phyloP scores from a whole-genome alignment of 345 rosid species.

The Camelina hispida region DNA sequence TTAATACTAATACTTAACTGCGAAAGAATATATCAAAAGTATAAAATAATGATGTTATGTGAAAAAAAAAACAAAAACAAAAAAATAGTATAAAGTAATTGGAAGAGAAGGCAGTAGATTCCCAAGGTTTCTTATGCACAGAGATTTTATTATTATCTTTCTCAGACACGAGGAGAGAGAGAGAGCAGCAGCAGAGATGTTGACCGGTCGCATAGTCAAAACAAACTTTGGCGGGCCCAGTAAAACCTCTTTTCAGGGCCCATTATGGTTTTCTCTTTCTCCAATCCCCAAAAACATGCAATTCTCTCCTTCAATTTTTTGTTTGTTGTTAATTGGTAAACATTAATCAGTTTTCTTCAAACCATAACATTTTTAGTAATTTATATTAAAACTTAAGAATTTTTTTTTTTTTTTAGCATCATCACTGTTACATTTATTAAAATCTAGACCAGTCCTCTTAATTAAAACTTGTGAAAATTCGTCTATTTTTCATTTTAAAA shows the following conservation, averaged over 20 bases:
- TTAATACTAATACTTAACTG: constrained; percentile 8
- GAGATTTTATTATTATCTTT: constrained; percentile 8
- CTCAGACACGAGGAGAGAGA: constrained; percentile 31
- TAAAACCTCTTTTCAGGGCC: constrained; percentile 36
- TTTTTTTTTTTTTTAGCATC: too few relatives aligned
- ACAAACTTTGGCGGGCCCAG: constrained; percentile 43
- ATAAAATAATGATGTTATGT: background rate
- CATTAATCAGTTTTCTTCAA: too few relatives aligned
- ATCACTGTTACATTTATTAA: too few relatives aligned
- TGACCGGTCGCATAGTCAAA: constrained; percentile 51
- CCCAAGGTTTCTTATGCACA: constrained; percentile 50
- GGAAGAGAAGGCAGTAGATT: constrained; percentile 35
- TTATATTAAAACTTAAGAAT: too few relatives aligned
- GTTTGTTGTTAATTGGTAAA: background rate
- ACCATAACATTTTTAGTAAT: too few relatives aligned
- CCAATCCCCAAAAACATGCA: constrained; percentile 42
- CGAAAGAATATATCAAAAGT: constrained; percentile 5
- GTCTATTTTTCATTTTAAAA: too few relatives aligned
- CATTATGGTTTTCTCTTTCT: constrained; percentile 33
- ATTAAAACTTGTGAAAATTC: too few relatives aligned
- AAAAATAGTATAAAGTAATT: background rate
- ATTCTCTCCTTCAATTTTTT: background rate
- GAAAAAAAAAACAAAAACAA: background rate
- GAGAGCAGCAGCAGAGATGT: constrained; percentile 36
- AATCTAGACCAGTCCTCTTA: too few relatives aligned